phyloP scores from a whole-genome alignment of 768 basidiomycete species.

The Pilatotrama ljubarskyi region DNA sequence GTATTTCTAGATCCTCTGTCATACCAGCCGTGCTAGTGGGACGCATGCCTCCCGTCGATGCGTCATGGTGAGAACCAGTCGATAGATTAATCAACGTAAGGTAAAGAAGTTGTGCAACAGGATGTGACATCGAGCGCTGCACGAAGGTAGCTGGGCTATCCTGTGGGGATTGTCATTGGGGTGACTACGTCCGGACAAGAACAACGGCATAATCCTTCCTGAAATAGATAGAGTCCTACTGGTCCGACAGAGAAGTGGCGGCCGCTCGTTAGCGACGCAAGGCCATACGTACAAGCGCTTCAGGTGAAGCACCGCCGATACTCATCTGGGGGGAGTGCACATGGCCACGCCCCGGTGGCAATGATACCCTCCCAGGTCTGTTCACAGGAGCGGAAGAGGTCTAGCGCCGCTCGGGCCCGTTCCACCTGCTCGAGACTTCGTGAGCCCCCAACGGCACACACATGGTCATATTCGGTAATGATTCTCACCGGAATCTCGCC shows the following conservation, averaged over 20 bases:
- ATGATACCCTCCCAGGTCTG: slow-evolving; percentile 49
- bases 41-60: neutral
- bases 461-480: neutral
- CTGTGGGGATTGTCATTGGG: neutral
- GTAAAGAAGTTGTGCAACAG: slow-evolving; percentile 2
- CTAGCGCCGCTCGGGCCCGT: slow-evolving; percentile 48
- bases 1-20: slow-evolving; percentile 17
- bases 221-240: neutral
- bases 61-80: slow-evolving; percentile 21
- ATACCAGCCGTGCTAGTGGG: neutral
- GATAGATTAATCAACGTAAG: slow-evolving; percentile 2
- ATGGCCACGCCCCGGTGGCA: slow-evolving; percentile 50
- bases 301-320: slow-evolving; percentile 28
- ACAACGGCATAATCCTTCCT: neutral
- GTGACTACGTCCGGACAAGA: neutral
- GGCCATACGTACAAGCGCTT: neutral
- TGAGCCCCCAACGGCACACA: slow-evolving; percentile 7
- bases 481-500: slow-evolving; percentile 42
- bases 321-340: slow-evolving; percentile 35
- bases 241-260: neutral
- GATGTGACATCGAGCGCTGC: slow-evolving; percentile 4
- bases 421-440: slow-evolving; percentile 39
- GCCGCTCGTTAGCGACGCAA: neutral
- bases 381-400: slow-evolving; percentile 54
- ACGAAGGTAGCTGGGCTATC: neutral